Conservation (phyloP, 495 filamentous ascomycete species). For the Ascodesmis nigricans region DNA sequence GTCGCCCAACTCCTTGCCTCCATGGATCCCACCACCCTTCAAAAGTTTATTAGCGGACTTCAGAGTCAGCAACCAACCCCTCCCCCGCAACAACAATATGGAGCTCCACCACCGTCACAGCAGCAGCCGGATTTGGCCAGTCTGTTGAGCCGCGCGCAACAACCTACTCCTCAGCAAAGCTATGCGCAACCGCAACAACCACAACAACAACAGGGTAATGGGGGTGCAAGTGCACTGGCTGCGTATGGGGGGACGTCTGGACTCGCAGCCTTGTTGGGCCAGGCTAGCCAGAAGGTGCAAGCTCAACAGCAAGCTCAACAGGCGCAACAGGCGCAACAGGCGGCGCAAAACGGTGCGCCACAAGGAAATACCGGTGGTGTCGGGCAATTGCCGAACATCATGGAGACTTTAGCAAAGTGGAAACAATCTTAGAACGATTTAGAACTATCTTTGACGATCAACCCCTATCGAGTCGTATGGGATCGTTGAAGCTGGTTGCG, state of each 20-base stretch:
- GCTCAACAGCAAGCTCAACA: conserved; percentile 10
- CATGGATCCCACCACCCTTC: conserved; percentile 48
- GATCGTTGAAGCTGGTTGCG: no score
- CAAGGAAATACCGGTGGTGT: conserved; percentile 18
- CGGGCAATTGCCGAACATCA: conserved; percentile 29
- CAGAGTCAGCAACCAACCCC: conserved; percentile 23
- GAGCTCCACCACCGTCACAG: conserved; percentile 24
- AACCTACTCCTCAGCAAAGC: conserved; percentile 22
- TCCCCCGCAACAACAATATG: conserved; percentile 16
- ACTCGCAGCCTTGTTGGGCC: conserved; percentile 19
- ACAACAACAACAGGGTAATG: conserved; percentile 14
- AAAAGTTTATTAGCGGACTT: conserved; percentile 46
- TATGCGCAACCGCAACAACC: conserved; percentile 18
- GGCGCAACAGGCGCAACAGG: conserved; percentile 10
- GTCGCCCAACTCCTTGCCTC: conserved; percentile 36
- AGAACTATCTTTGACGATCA: no score
- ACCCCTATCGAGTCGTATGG: no score
- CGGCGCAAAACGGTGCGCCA: conserved; percentile 12
- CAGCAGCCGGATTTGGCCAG: conserved; percentile 35
- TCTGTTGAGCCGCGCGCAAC: conserved; percentile 26
- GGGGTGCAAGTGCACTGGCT: conserved; percentile 9
- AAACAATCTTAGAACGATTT: conserved; percentile 26
- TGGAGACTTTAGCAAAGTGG: conserved; percentile 28
- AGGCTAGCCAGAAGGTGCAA: conserved; percentile 19
- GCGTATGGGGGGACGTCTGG: conserved; percentile 16